phyloP scores from a whole-genome alignment of 768 basidiomycete genomes.

The Kondoa subrosea region DNA sequence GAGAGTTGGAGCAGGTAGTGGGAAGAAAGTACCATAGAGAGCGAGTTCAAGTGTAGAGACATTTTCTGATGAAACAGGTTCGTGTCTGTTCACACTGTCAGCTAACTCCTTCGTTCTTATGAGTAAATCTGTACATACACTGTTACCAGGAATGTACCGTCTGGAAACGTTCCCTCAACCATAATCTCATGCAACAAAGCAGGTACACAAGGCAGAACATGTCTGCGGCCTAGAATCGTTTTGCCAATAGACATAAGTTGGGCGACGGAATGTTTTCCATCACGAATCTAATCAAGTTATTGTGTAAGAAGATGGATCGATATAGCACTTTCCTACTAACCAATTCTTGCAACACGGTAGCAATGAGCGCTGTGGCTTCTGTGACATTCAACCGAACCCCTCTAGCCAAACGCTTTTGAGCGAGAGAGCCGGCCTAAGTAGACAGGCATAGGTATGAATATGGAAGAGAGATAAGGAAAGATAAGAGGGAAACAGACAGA shows the following conservation, averaged over 20 bases:
- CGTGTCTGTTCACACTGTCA: conserved; percentile 38
- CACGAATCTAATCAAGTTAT: conserved; percentile 43
- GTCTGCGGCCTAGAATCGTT: conserved; percentile 63
- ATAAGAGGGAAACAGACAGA: conserved; percentile 42
- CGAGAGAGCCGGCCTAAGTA: conserved; percentile 59
- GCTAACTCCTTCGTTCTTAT: background rate
- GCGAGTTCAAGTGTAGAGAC: conserved; percentile 58
- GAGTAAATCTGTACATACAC: conserved; percentile 34
- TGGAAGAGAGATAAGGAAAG: too few species aligned
- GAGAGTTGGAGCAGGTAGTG: conserved; percentile 46
- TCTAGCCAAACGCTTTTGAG: conserved; percentile 88
- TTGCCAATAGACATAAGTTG: conserved; percentile 85
- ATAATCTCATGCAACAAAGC: conserved; percentile 67
- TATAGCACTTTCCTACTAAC: background rate
- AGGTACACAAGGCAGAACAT: conserved; percentile 70
- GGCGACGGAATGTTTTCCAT: conserved; percentile 68
- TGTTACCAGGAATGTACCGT: conserved; percentile 67
- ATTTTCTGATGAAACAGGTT: conserved; percentile 70
- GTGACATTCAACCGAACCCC: conserved; percentile 70
- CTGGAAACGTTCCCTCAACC: conserved; percentile 27
- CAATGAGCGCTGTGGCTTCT: conserved; percentile 77
- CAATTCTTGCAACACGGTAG: conserved; percentile 77
- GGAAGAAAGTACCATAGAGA: conserved; percentile 86
- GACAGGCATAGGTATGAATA: too few species aligned
- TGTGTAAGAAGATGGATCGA: background rate